Base-by-base conservation (phyloP, 140 eudicot species). In the Senecio squalidus region DNA sequence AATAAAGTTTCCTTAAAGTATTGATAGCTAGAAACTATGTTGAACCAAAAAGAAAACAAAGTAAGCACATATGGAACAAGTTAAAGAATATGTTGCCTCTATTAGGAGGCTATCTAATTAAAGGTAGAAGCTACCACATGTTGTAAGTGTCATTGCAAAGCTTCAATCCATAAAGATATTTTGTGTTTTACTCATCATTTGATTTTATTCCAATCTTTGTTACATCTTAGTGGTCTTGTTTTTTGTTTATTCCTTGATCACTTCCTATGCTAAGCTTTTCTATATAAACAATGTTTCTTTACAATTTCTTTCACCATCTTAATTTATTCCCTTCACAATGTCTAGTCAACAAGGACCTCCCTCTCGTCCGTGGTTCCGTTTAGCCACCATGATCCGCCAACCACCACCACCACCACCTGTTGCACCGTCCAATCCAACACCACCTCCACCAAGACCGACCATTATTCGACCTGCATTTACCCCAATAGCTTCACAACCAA, bases 321-420 rank as follows among this genome's bases (percentile, higher is more conserved):
- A 6, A 15, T 55, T 51, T 47, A 43, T 26, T 45, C 20, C 4
- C 0, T 9, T 14, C 28, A 56, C 44, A 74, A 87, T 87, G 96
- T 53, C 89, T 11, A 59, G 47, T 86, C 88, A 78, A 17, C 93
- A 74, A 66, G 70, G 64, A 26, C 80, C 77, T 8, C 73, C 73
- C 16, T 74, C 73, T 3, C 84, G 80, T 1, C 87, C 84, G 47
- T 76, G 86, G 86, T 84, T 76, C 29, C 80, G 87, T 17, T 58
- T 81, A 54, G 76, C 85, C 48, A 40, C 88, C 60, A 67, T 78
- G 73, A 34, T 62, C 56, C 73, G 70, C 34, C 72, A 69, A 24
- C 65, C 80, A 13, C 74, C 79, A n/a, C 58, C 80, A 13, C 73
- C 76, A 2, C 53, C 74, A 4, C 62, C 72, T 0, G 22, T 67